Conservation (phyloP, 495 filamentous ascomycete genomes). For the Podospora pseudocomata region DNA sequence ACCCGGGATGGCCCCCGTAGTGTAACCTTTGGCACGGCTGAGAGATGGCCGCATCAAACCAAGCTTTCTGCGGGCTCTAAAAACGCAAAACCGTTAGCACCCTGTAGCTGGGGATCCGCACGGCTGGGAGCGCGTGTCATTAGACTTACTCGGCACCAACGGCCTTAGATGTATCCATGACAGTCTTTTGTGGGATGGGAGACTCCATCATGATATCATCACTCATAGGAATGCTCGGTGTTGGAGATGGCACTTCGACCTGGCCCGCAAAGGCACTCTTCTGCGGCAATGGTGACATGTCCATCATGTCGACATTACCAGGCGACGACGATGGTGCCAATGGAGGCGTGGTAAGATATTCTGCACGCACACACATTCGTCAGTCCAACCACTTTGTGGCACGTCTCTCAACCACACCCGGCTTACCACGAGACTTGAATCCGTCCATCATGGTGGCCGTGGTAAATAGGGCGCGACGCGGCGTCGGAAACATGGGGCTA, state of each 20-base stretch:
- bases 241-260: conserved; percentile 64
- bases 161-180: conserved; percentile 51
- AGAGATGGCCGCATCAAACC: conserved; percentile 60
- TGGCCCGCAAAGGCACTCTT: conserved; percentile 67
- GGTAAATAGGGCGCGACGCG: conserved; percentile 89
- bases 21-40: conserved; percentile 55
- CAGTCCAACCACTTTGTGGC: conserved; percentile 15
- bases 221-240: conserved; percentile 47
- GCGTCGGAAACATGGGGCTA: conserved; percentile 89
- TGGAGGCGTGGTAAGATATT: conserved; percentile 78
- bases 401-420: conserved; percentile 41
- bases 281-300: conserved; percentile 90
- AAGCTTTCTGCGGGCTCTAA: conserved; percentile 53
- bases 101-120: neutral
- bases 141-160: conserved; percentile 48
- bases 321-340: conserved; percentile 77
- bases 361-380: conserved; percentile 38
- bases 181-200: conserved; percentile 44
- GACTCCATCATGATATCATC: conserved; percentile 51
- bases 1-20: conserved; percentile 48
- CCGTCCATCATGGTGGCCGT: conserved; percentile 62
- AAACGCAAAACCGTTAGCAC: conserved; percentile 23
- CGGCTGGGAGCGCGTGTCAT: conserved; percentile 18
- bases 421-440: conserved; percentile 68
- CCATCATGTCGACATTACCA: conserved; percentile 75